Conservation (phyloP, 164 flowering plant genomes). For the Akebia trifoliata region DNA sequence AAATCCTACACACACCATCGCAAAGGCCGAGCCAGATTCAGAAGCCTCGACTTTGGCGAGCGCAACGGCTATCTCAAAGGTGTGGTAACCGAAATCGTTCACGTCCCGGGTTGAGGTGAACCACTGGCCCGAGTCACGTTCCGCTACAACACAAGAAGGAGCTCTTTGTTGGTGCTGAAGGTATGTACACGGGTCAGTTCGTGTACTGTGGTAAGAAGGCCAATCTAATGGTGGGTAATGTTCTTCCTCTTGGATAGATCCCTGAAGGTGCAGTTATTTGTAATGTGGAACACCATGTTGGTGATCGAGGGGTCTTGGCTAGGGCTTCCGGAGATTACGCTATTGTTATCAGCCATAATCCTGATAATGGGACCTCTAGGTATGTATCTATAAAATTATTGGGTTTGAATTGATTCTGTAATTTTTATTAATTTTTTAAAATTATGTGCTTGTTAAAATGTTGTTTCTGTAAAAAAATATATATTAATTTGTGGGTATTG, state of each 20-base stretch:
- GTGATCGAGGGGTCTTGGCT: slow-evolving; percentile 59
- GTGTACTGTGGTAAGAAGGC: slow-evolving; percentile 63
- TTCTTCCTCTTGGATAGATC: slow-evolving; percentile 41
- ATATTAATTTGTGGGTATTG: too few relatives aligned
- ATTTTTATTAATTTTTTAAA: too few relatives aligned
- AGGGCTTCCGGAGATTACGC: slow-evolving; percentile 64
- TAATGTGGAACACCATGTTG: slow-evolving; percentile 64
- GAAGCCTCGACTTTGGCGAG: slow-evolving; percentile 57
- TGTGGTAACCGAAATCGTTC: slow-evolving; percentile 54
- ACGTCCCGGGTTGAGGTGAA: slow-evolving; percentile 67
- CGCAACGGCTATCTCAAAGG: slow-evolving; percentile 62
- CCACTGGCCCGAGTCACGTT: slow-evolving; percentile 54
- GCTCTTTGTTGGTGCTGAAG: slow-evolving; percentile 62
- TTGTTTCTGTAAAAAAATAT: too few relatives aligned
- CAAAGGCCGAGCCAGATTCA: slow-evolving; percentile 57
- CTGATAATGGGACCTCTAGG: slow-evolving; percentile 56
- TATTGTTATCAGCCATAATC: slow-evolving; percentile 58
- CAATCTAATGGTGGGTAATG: slow-evolving; percentile 49
- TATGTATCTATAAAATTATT: slow-evolving; percentile 15
- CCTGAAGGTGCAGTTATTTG: slow-evolving; percentile 73
- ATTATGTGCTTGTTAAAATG: too few relatives aligned
- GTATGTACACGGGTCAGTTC: slow-evolving; percentile 60
- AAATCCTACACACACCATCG: slow-evolving; percentile 65
- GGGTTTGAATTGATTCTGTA: too few relatives aligned
- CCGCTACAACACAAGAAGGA: slow-evolving; percentile 66